Base-by-base conservation (phyloP, 1,284 basidiomycete genomes). In the Trametes hirsuta region DNA sequence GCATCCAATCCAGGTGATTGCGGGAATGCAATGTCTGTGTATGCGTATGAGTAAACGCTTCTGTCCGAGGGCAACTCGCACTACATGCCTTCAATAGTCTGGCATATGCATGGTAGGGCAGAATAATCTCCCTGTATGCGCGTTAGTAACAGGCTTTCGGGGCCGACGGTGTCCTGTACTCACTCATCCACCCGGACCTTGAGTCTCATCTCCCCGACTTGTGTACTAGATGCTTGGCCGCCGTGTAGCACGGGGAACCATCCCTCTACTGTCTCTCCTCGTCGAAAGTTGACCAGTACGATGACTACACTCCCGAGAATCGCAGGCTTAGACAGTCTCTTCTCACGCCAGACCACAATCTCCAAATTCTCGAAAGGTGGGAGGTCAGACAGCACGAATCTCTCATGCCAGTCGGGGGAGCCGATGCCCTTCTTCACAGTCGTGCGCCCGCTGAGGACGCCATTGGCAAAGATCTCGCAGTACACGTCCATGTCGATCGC, bases 191-290 rank as follows among this genome's bases (percentile, higher is more conserved):
- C 84, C 61, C 81, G 79, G 51, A 93, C 73, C 66, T 86, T 88
- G 68, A 94, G 74, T 53, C 85, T 82, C 52, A 94, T 74, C 64
- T 94, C 91, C 36, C 92, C 92, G 5, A 85, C 81, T 68, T 88
- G 87, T 45, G 84, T 70, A 64, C 85, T 81, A 36, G 78, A 78
- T 24, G 79, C 76, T 40, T 79, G 71, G 2, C 74, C 50, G 76
- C 77, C 73, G 47, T 83, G 79, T 55, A 90, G 74, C 15, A 93
- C 83, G n/a, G 91, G 88, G 74, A 87, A 93, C 90, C 90, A 94
- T 9, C 90, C 91, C 68, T 94, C 92, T 12, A 91, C 79, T 8
- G 76, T 72, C 65, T 92, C 88, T 15, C 87, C 85, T 37, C 91
- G 80, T 18, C 87, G 82, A 67, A 94, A 90, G 68, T 90, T 89